phyloP scores from a whole-genome alignment of 1,284 basidiomycete genomes.

The Cryptococcus hybrid region DNA sequence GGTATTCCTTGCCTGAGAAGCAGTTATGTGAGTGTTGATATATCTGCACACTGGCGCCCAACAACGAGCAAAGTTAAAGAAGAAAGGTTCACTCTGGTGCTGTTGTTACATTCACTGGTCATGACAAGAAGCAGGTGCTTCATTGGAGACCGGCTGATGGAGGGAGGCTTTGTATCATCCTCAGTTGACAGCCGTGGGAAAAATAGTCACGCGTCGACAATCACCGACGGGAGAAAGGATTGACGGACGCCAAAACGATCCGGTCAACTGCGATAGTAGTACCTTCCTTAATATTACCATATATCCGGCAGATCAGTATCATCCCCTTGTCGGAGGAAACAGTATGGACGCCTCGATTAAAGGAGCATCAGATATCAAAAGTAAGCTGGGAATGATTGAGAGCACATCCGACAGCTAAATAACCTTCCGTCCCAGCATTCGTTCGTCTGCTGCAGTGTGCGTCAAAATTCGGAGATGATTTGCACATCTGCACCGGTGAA shows the following conservation, averaged over 20 bases:
- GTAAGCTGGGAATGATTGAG: conserved; percentile 13
- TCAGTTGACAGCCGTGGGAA: too few species aligned
- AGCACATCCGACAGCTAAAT: neutral
- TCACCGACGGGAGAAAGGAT: too few species aligned
- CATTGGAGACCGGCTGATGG: too few species aligned
- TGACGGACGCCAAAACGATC: too few species aligned
- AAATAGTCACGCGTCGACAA: too few species aligned
- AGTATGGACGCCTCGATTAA: conserved; percentile 39
- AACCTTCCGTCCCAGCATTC: conserved; percentile 33
- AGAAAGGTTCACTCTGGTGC: neutral
- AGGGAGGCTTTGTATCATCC: too few species aligned
- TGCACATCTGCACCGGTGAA: conserved; percentile 41
- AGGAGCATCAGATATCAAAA: conserved; percentile 31
- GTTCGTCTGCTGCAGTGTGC: conserved; percentile 46
- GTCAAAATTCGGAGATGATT: conserved; percentile 47
- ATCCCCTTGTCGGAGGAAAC: neutral
- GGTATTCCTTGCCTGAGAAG: neutral
- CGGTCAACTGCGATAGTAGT: too few species aligned
- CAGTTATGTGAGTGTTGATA: neutral
- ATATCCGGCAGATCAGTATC: too few species aligned
- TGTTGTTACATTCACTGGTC: neutral
- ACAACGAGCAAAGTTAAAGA: neutral
- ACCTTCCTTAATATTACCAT: too few species aligned
- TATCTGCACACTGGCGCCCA: neutral
- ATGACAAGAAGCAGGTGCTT: neutral